Conservation (phyloP, 306 rosid species). For the Lathyrus tuberosus region DNA sequence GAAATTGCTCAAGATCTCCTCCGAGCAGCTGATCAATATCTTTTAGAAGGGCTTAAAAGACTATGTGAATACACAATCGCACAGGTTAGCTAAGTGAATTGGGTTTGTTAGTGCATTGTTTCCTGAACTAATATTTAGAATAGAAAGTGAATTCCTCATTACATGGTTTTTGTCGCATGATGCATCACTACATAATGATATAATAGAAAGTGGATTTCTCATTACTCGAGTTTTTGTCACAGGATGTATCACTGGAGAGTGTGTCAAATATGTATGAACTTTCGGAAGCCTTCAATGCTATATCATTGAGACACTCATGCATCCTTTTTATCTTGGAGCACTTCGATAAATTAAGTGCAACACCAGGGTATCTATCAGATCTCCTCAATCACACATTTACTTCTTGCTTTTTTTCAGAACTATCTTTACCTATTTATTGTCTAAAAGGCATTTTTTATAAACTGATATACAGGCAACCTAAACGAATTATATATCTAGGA, state of each 20-base stretch:
- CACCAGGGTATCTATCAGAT: slow-evolving; percentile 74
- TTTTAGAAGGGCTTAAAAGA: slow-evolving; percentile 95
- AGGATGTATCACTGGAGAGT: slow-evolving; percentile 89
- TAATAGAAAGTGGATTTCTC: no score
- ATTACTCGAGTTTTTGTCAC: slow-evolving; percentile 20
- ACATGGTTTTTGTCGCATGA: slow-evolving; percentile 53
- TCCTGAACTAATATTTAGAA: slow-evolving; percentile 41
- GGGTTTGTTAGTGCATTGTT: slow-evolving; percentile 3
- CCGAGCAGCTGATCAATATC: slow-evolving; percentile 99
- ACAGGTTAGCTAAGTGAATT: slow-evolving; percentile 59
- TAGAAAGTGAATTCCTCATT: slow-evolving; percentile 31
- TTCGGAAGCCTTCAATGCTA: slow-evolving; percentile 93
- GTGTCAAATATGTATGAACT: slow-evolving; percentile 96
- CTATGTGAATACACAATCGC: slow-evolving; percentile 93
- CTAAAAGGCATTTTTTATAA: neutral
- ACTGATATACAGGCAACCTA: slow-evolving; percentile 2
- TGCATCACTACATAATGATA: slow-evolving; percentile 49
- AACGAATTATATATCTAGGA: slow-evolving; percentile 7
- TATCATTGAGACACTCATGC: slow-evolving; percentile 90
- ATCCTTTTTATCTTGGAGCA: slow-evolving; percentile 90
- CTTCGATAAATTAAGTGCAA: slow-evolving; percentile 78
- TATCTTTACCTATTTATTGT: slow-evolving; percentile 28
- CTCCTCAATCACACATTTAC: slow-evolving; percentile 20
- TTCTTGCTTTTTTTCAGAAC: slow-evolving; percentile 1
- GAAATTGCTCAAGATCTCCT: slow-evolving; percentile 98